A percentile compares a stretch with the other conserved stretches of the same genome.
These are phyloP conservation scores for Erysimum cheiranthoides DNA, from an alignment of 345 rosid genomes.

Conservation along the genomic window DNA sequence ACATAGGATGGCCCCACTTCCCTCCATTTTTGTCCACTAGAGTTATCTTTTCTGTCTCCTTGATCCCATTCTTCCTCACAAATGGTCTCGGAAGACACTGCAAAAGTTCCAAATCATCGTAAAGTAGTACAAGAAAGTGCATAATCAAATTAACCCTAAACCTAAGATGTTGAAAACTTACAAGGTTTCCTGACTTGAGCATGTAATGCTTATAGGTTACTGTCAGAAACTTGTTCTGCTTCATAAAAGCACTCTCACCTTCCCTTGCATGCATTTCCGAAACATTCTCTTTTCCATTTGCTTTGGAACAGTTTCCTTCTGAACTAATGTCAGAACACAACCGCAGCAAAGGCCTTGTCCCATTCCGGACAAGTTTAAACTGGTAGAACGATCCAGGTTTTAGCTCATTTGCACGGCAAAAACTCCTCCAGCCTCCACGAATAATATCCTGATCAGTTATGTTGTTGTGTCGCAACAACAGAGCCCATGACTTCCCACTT, in stretches of 20 bases:
- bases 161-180: constrained; percentile 15
- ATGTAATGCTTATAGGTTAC: constrained; percentile 15
- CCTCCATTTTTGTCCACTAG: constrained; percentile 29
- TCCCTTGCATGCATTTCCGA: not conserved
- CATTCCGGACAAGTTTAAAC: constrained; percentile 16
- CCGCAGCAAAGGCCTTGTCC: constrained; percentile 25
- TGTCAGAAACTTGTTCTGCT: not conserved
- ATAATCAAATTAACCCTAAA: not conserved
- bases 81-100: not conserved
- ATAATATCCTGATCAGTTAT: not conserved
- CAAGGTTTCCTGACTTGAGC: constrained; percentile 1
- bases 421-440: constrained; percentile 20
- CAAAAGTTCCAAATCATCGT: constrained; percentile 3
- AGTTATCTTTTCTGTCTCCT: not conserved
- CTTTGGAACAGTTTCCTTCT: constrained; percentile 1
- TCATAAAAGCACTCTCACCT: not conserved
- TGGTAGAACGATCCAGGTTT: not conserved
- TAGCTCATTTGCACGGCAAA: constrained; percentile 12
- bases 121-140: constrained; percentile 1
- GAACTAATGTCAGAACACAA: not conserved
- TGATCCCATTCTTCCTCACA: not conserved
- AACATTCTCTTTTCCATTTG: not conserved
- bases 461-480: constrained; percentile 10
- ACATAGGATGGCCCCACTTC: constrained; percentile 20
- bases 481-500: constrained; percentile 13